These are phyloP conservation scores for Exserohilum rostratum DNA, from an alignment of 2,329 filamentous ascomycete species.

Conservation along the genomic window DNA sequence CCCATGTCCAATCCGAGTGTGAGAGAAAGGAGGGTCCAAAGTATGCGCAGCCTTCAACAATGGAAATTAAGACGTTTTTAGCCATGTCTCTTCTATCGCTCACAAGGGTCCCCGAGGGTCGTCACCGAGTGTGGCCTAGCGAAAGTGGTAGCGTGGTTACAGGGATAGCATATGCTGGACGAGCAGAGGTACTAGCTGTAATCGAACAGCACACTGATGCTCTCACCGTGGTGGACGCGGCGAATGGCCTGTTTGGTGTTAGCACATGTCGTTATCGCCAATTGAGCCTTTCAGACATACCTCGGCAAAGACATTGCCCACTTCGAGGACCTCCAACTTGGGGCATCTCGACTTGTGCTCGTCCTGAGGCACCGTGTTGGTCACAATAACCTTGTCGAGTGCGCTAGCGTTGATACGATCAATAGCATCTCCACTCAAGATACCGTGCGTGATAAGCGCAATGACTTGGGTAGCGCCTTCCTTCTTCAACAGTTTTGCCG, in stretches of 20 bases:
- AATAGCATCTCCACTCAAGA: conserved; percentile 93
- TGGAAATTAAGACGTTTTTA: background rate
- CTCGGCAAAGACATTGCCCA: conserved; percentile 89
- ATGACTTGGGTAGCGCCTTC: conserved; percentile 88
- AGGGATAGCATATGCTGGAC: background rate
- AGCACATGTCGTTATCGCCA: conserved; percentile 26
- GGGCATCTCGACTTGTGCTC: conserved; percentile 78
- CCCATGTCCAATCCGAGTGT: background rate
- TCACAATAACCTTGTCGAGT: conserved; percentile 91
- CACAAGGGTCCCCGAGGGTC: background rate
- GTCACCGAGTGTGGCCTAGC: background rate
- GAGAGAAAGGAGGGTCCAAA: background rate
- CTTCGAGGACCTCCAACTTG: conserved; percentile 90
- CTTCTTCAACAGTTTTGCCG: conserved; percentile 94
- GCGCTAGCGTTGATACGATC: conserved; percentile 91
- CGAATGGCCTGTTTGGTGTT: conserved; percentile 71
- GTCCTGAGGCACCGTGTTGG: conserved; percentile 90
- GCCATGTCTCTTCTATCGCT: background rate
- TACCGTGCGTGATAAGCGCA: conserved; percentile 91
- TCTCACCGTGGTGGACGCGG: conserved; percentile 95
- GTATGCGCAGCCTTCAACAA: background rate
- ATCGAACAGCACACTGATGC: conserved; percentile 93
- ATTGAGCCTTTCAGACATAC: conserved; percentile 50
- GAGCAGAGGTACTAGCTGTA: conserved; percentile 63
- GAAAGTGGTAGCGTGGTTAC: background rate